Base-by-base conservation (phyloP, 2,329 filamentous ascomycete genomes). In the Pseudodiploospora longispora region DNA sequence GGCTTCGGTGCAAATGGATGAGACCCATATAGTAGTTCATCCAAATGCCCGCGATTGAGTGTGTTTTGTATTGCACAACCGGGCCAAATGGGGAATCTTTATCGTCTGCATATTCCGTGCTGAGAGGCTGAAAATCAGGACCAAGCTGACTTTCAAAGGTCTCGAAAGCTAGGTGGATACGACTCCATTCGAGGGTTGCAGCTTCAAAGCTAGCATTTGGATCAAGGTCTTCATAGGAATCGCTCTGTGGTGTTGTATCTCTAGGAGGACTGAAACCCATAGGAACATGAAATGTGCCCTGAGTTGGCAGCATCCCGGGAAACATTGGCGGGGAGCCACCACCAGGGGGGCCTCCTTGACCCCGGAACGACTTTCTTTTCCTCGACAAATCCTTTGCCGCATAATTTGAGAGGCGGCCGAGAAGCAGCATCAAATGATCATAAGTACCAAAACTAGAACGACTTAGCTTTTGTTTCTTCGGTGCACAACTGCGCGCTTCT, bases 21-120 rank as follows among this genome's bases (percentile, higher is more conserved):
- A 88, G 74, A 1, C 83, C 83, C 72, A 91, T 87, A 63, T 95
- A 85, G 61, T 87, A 90, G 51, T 90, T 84, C 58, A 86, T 81
- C 87, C 89, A 95, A 27, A 96, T 74, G 31, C 87, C 84, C 3
- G 86, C 87, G 50, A 97, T 85, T n/a, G 84, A 83, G 60, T 88
- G 91, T 2, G 86, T 91, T 30, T 87, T 79, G 59, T 95, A 96
- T 51, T 88, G 81, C 6, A 89, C 67, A 0, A 87, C 84, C 3
- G 80, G 76, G 0, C 93, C 91, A 57, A 96, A 98, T 0, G 91
- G 88, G 1, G 88, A 63, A 6, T 66, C 60, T 83, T 49, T 76
- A 62, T 39, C 80, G 72, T 42, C 80, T 64, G 46, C 72, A 43
- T 81, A 78, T 49, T 93, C 87, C 2, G 81, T 68, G 3, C 78